Evolutionary conservation across 1,284 basidiomycete genomes (phyloP), one percentile per base, ranked within the genome.

Genomic region (Austroboletus niveus): DNA sequence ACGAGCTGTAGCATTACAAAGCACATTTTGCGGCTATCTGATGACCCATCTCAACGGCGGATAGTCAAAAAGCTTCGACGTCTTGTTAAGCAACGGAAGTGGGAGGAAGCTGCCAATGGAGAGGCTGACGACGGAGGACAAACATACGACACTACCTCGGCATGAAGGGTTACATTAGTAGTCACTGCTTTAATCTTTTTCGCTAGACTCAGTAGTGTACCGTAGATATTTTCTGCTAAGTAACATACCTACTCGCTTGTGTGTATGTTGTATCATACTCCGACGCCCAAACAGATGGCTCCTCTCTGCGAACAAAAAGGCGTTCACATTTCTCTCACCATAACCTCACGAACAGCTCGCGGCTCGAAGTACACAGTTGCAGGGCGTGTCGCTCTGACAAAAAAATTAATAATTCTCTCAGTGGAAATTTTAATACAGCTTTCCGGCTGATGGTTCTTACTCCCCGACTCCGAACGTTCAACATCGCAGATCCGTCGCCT

Each of bases 1-100:
- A 45, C 42, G 31, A 14, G 27, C 36, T 50, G 61, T 35, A 81
- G 84, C 51, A 72, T 84, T 34, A 60, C 68, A 12, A 65, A 59
- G 32, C 76, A 76, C 38, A 82, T 87, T 52, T 60, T 64, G 47
- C 71, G 76, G 29, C 63, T 87, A 4, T 75, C 80, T 44, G 57
- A 58, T 17, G 72, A 77, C 49, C 68, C 75, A 8, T 69, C 65
- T 5, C 70, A 75, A 41, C 59, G 48, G 27, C 54, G 56, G 5
- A 73, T 72, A 11, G 72, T 79, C 27, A 64, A 71, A 20, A 66
- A 69, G 36, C 67, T 87, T 42, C 70, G 68, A 32, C 75, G 69
- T 44, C 68, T 82, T 45, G 62, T 84, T 27, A 65, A 62, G 31
- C 75, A 75, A 49, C 74, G 72, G 57, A 75, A 75, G 58, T 53